Conservation (phyloP, 2,329 filamentous ascomycete genomes). For the Zasmidium citrigriseum region DNA sequence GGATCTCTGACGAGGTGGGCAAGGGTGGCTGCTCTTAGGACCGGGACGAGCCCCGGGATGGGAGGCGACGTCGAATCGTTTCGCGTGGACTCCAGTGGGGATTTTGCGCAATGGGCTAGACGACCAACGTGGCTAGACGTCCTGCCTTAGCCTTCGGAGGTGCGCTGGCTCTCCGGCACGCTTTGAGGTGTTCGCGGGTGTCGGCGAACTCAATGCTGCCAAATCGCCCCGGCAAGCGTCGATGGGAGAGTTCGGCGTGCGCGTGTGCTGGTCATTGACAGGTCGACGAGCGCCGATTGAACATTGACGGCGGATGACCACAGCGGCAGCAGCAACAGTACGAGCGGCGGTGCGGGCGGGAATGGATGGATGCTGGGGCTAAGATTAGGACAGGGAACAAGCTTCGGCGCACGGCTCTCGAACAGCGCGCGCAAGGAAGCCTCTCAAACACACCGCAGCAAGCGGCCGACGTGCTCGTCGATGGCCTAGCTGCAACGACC, state of each 20-base stretch:
- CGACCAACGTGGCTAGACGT: neutral
- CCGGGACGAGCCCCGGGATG: neutral
- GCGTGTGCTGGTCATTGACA: neutral
- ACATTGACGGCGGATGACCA: neutral
- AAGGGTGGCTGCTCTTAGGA: neutral
- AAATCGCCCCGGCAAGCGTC: neutral
- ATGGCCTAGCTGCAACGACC: too few relatives aligned
- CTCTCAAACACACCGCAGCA: too few relatives aligned
- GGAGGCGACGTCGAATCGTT: neutral
- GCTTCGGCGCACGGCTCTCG: too few relatives aligned
- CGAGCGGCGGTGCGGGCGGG: too few relatives aligned
- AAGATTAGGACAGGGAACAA: too few relatives aligned
- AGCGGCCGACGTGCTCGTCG: too few relatives aligned
- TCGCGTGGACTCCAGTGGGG: neutral
- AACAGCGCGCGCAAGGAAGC: too few relatives aligned
- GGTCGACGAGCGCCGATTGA: neutral
- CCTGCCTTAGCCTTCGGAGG: neutral
- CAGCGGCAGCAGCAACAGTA: too few relatives aligned
- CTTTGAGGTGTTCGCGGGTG: too few relatives aligned
- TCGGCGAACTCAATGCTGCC: neutral
- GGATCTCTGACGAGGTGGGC: neutral
- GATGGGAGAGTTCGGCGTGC: neutral
- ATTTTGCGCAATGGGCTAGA: neutral
- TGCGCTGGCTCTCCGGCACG: neutral
- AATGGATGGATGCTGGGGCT: too few relatives aligned